Conservation (phyloP, 108 stramenopile species). For the Pseudonitzschia delicatissima region DNA sequence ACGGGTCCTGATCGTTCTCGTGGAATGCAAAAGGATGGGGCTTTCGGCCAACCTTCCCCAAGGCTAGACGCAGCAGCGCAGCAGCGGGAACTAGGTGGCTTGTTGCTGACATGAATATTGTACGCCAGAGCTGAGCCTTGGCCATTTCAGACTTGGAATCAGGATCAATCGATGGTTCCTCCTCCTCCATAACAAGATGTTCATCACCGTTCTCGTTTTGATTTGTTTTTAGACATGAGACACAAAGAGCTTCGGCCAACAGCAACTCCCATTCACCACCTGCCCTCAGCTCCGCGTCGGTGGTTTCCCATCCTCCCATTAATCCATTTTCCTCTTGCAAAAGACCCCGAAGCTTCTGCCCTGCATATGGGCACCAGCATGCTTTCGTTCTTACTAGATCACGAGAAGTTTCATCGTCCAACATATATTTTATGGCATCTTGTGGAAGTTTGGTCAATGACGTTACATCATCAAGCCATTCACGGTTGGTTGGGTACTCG, state of each 20-base stretch:
- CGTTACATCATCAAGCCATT: constrained; percentile 32
- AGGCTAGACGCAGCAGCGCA: constrained; percentile 60
- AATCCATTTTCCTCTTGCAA: constrained; percentile 30
- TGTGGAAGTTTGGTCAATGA: constrained; percentile 19
- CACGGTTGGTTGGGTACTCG: constrained; percentile 19
- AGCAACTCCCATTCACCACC: constrained; percentile 78
- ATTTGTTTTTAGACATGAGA: constrained; percentile 34
- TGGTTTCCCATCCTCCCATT: constrained; percentile 30
- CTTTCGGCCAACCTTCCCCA: constrained; percentile 48
- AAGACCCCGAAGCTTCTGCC: constrained; percentile 42
- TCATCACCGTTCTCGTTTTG: background rate
- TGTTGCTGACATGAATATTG: constrained; percentile 41
- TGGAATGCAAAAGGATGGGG: constrained; percentile 50
- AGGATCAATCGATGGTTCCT: background rate
- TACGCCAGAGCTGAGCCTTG: constrained; percentile 42
- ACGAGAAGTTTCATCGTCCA: constrained; percentile 1
- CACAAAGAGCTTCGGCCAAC: constrained; percentile 44
- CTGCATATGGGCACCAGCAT: constrained; percentile 42
- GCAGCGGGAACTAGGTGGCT: constrained; percentile 58
- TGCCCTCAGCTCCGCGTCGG: constrained; percentile 57
- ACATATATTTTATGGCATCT: constrained; percentile 7
- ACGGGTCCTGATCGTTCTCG: constrained; percentile 9
- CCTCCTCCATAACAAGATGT: constrained; percentile 6
- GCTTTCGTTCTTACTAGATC: constrained; percentile 26
- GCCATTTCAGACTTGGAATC: constrained; percentile 22